Conservation (phyloP, 495 filamentous ascomycete species). For the Penicillium tannophilum region DNA sequence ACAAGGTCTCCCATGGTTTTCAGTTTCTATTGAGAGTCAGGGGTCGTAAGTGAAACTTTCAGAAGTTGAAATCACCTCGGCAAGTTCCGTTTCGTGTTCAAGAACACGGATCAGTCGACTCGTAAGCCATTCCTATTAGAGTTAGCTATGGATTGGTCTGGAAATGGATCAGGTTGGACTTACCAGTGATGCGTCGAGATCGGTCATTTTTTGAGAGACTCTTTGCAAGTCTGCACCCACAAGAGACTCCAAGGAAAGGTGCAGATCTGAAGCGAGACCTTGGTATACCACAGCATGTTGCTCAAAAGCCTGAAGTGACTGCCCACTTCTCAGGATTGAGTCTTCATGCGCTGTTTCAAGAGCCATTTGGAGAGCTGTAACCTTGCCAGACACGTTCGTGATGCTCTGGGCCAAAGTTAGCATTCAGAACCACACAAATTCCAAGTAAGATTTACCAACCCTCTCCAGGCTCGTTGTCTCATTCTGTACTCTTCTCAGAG, state of each 20-base stretch:
- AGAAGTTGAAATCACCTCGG: conserved; percentile 26
- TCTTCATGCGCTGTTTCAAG: conserved; percentile 40
- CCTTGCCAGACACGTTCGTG: conserved; percentile 29
- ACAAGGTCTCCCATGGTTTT: conserved; percentile 38
- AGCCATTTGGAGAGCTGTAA: conserved; percentile 29
- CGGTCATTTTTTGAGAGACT: conserved; percentile 34
- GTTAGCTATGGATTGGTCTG: not conserved
- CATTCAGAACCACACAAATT: not conserved
- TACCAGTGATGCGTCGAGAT: conserved; percentile 37
- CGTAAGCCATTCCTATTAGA: conserved; percentile 31
- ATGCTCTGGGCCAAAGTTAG: not conserved
- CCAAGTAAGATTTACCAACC: conserved; percentile 20
- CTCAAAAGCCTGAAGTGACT: conserved; percentile 27
- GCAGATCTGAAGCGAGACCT: conserved; percentile 35
- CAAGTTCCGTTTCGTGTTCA: conserved; percentile 35
- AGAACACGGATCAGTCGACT: conserved; percentile 31
- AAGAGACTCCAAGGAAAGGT: conserved; percentile 29
- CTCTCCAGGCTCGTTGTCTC: conserved; percentile 33
- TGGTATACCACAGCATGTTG: conserved; percentile 28
- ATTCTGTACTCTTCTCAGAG: conserved; percentile 26
- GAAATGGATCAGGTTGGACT: not conserved
- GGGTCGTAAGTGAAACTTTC: not conserved
- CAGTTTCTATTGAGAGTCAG: conserved; percentile 30
- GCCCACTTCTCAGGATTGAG: conserved; percentile 26
- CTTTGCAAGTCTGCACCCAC: conserved; percentile 27